Percentiles rank a stretch among this genome's conserved stretches.
These are phyloP conservation scores for Cytospora paraplurivora DNA, from an alignment of 2,329 filamentous ascomycete genomes.

Conservation along the genomic window DNA sequence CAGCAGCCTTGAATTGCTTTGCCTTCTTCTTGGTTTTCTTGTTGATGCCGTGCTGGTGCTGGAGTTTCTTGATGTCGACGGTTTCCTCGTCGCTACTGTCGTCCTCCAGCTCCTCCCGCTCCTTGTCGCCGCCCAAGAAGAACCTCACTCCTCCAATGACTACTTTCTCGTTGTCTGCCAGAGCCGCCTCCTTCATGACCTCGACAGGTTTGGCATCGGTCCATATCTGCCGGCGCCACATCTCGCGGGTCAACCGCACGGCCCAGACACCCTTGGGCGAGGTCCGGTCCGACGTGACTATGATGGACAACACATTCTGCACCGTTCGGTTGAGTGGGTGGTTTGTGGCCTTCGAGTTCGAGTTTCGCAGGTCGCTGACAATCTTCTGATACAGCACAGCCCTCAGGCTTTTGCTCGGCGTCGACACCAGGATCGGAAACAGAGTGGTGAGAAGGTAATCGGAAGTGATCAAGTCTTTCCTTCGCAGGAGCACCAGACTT, in stretches of 20 bases:
- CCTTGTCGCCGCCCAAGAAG: constrained; percentile 94
- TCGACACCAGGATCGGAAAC: constrained; percentile 93
- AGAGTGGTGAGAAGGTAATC: constrained; percentile 80
- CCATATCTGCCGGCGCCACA: constrained; percentile 98
- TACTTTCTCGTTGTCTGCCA: constrained; percentile 93
- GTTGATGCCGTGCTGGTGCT: constrained; percentile 87
- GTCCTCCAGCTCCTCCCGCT: constrained; percentile 89
- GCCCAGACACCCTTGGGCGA: constrained; percentile 92
- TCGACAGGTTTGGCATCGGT: constrained; percentile 93
- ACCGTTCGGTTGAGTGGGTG: constrained; percentile 92
- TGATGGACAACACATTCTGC: constrained; percentile 89
- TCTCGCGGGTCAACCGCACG: constrained; percentile 89
- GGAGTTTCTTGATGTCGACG: constrained; percentile 76
- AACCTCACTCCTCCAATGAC: constrained; percentile 85
- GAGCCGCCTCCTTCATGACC: constrained; percentile 91
- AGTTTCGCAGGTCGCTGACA: constrained; percentile 82
- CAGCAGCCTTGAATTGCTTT: constrained; percentile 76
- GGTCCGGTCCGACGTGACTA: constrained; percentile 81
- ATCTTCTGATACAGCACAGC: constrained; percentile 86
- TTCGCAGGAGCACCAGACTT: constrained; percentile 80
- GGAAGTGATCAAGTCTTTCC: constrained; percentile 92
- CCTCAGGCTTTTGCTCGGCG: constrained; percentile 86
- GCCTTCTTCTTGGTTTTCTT: constrained; percentile 93
- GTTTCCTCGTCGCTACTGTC: constrained; percentile 83
- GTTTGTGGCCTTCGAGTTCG: constrained; percentile 85